Evolutionary conservation across 2,329 filamentous ascomycete species (phyloP).

Genomic region (Diaporthe capsici): DNA sequence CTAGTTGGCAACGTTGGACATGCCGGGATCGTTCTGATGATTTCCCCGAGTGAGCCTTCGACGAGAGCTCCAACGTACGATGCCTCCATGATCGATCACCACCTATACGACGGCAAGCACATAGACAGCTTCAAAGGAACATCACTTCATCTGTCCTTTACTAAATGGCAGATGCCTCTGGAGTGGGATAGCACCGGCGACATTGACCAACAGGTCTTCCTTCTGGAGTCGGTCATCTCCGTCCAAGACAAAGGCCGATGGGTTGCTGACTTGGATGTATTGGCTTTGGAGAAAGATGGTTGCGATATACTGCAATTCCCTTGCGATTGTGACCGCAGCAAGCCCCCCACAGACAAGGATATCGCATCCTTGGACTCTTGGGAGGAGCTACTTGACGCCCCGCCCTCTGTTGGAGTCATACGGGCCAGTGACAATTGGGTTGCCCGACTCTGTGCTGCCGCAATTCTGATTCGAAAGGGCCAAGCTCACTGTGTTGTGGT

Average conservation of each 20-base stretch:
- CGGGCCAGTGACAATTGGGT: neutral
- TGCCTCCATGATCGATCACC: neutral
- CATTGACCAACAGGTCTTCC: neutral
- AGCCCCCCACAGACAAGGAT: neutral
- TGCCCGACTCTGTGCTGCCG: neutral
- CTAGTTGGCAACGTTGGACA: neutral
- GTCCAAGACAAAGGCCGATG: neutral
- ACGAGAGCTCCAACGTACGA: neutral
- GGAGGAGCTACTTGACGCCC: neutral
- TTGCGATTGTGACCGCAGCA: neutral
- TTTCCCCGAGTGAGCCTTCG: neutral
- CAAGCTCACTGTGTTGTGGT: neutral
- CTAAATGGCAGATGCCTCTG: neutral
- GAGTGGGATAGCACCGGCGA: neutral
- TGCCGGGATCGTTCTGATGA: neutral
- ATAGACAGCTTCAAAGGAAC: constrained; percentile 6
- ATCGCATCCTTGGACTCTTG: constrained; percentile 1
- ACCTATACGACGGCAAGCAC: neutral
- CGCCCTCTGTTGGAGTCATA: neutral
- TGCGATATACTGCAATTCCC: neutral
- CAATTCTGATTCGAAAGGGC: neutral
- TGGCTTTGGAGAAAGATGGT: neutral
- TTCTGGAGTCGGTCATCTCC: neutral
- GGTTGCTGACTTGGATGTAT: neutral
- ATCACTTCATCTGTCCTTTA: neutral